These are phyloP conservation scores for Anethum foeniculum DNA, from an alignment of 140 eudicot genomes.

Conservation along the genomic window DNA sequence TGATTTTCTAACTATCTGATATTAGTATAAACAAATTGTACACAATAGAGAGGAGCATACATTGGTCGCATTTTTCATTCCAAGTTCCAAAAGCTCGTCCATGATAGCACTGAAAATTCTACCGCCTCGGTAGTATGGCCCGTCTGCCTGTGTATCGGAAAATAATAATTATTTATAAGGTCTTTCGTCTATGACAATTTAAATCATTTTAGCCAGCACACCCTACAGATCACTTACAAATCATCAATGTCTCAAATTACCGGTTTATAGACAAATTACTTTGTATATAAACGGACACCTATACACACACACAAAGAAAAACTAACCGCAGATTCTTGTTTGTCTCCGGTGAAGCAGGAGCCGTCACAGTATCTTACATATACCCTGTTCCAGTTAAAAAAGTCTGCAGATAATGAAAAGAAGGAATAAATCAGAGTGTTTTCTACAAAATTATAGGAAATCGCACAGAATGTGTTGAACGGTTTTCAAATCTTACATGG, in stretches of 20 bases:
- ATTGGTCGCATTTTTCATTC: neutral
- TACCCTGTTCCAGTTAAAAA: constrained; percentile 5
- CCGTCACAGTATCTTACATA: neutral
- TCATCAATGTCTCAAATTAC: neutral
- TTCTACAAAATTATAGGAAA: neutral
- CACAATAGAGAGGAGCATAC: neutral
- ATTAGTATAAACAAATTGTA: neutral
- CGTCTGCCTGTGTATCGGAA: neutral
- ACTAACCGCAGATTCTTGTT: neutral
- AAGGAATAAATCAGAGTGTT: neutral
- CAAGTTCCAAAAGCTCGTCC: constrained; percentile 4
- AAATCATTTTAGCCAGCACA: neutral
- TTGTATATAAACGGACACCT: neutral
- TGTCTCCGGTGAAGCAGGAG: neutral
- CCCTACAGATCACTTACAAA: neutral
- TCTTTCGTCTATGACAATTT: neutral
- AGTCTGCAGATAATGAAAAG: neutral
- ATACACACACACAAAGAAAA: neutral
- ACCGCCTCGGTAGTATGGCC: constrained; percentile 6
- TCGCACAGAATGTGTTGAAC: neutral
- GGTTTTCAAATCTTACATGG: neutral
- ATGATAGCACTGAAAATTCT: constrained; percentile 4
- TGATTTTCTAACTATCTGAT: neutral
- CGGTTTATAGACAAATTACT: neutral
- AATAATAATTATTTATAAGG: neutral